Conservation (phyloP, 2,329 filamentous ascomycete genomes). For the Epichloe scottii region DNA sequence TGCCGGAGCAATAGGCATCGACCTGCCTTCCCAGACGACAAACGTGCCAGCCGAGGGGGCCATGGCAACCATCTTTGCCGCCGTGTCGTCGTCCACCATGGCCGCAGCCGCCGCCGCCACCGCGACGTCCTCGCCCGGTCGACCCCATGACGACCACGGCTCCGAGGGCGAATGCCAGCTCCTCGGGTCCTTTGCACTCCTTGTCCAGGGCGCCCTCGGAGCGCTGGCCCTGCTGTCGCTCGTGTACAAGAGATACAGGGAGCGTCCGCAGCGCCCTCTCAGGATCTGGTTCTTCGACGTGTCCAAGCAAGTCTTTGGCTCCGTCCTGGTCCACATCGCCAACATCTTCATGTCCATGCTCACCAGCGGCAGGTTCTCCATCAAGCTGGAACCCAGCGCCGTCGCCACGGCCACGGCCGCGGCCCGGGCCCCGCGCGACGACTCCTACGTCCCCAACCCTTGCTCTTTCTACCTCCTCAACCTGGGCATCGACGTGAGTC, state of each 20-base stretch:
- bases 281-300: conserved; percentile 98
- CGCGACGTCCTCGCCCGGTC: conserved; percentile 13
- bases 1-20: conserved; percentile 6
- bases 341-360: conserved; percentile 97
- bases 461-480: conserved; percentile 96
- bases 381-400: conserved; percentile 39
- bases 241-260: conserved; percentile 86
- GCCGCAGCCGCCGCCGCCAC: conserved; percentile 18
- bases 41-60: conserved; percentile 1
- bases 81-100: conserved; percentile 8
- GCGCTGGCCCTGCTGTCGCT: conserved; percentile 71
- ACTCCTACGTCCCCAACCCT: conserved; percentile 66
- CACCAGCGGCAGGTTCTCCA: conserved; percentile 70
- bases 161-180: conserved; percentile 70
- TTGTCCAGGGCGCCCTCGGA: conserved; percentile 82
- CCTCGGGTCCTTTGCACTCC: conserved; percentile 77
- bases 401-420: conserved; percentile 18
- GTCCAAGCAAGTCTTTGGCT: conserved; percentile 94
- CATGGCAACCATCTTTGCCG: conserved; percentile 7
- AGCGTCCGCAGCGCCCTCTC: conserved; percentile 79
- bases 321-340: conserved; percentile 77
- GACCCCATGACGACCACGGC: conserved; percentile 24
- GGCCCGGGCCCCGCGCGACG: conserved; percentile 32
- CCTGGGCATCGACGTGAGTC: conserved; percentile 82
- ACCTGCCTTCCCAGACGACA: conserved; percentile 7